Evolutionary conservation across 441 rosid genomes (phyloP).

Genomic region (Mallotus japonicus): DNA sequence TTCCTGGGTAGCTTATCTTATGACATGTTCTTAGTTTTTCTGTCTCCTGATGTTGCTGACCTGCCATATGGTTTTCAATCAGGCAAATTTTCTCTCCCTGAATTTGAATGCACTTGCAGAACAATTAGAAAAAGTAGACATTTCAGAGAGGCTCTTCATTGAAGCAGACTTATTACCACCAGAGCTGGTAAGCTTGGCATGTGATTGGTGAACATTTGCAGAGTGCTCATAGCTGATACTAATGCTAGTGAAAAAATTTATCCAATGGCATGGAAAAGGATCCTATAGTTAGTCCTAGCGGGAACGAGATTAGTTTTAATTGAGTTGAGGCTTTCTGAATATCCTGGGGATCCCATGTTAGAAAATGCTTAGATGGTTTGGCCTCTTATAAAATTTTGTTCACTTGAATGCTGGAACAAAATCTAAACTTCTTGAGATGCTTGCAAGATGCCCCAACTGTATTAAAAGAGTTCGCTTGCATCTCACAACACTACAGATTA

Average conservation of each 20-base stretch:
- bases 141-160: slow-evolving; percentile 65
- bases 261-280: background rate
- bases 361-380: background rate
- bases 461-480: background rate
- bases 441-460: background rate
- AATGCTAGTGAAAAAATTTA: background rate
- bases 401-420: background rate
- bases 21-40: background rate
- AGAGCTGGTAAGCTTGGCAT: slow-evolving; percentile 47
- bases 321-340: background rate
- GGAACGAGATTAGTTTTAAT: background rate
- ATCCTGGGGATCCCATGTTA: background rate
- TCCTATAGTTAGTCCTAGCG: background rate
- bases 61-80: slow-evolving; percentile 6
- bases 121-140: slow-evolving; percentile 57
- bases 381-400: background rate
- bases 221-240: background rate
- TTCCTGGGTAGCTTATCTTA: background rate
- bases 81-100: slow-evolving; percentile 68
- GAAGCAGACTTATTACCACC: slow-evolving; percentile 64
- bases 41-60: background rate
- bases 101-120: slow-evolving; percentile 58
- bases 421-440: background rate
- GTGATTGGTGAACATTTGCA: background rate
- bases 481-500: background rate